Conservation (phyloP, 305 asterid genomes). For the Petunia hybrid region DNA sequence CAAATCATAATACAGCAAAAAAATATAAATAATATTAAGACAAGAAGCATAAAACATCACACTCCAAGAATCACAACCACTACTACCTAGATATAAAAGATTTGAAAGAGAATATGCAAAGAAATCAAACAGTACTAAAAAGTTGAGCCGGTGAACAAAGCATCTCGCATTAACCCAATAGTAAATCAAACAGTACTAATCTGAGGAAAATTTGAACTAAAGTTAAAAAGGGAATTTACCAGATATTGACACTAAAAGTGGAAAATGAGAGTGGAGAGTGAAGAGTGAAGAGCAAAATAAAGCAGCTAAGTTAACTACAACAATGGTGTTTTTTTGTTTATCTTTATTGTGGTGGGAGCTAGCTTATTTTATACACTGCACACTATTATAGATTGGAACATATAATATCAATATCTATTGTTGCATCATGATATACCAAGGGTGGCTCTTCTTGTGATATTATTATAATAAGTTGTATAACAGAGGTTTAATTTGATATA, state of each 20-base stretch:
- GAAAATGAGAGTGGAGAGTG: slow-evolving; percentile 18
- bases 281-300: slow-evolving; percentile 21
- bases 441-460: slow-evolving; percentile 7
- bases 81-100: slow-evolving; percentile 39
- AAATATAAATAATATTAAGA: slow-evolving; percentile 12
- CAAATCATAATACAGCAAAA: slow-evolving; percentile 49
- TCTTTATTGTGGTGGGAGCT: slow-evolving; percentile 50
- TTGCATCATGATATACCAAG: slow-evolving; percentile 9
- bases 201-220: slow-evolving; percentile 41
- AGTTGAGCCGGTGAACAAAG: too few species aligned
- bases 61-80: slow-evolving; percentile 39
- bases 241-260: slow-evolving; percentile 42
- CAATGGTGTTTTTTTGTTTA: slow-evolving; percentile 31
- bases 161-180: too few species aligned
- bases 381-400: slow-evolving; percentile 43
- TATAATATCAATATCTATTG: slow-evolving; percentile 28
- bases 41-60: slow-evolving; percentile 30
- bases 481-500: slow-evolving; percentile 24
- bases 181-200: slow-evolving; percentile 34
- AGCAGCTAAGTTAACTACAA: slow-evolving; percentile 37
- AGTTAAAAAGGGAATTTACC: slow-evolving; percentile 40
- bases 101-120: slow-evolving; percentile 37
- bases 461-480: background rate
- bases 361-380: slow-evolving; percentile 50
- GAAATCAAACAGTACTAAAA: slow-evolving; percentile 37